Evolutionary conservation across 371 early-diverging fungal species (phyloP).

Genomic region (Capillidium rhysosporum): DNA sequence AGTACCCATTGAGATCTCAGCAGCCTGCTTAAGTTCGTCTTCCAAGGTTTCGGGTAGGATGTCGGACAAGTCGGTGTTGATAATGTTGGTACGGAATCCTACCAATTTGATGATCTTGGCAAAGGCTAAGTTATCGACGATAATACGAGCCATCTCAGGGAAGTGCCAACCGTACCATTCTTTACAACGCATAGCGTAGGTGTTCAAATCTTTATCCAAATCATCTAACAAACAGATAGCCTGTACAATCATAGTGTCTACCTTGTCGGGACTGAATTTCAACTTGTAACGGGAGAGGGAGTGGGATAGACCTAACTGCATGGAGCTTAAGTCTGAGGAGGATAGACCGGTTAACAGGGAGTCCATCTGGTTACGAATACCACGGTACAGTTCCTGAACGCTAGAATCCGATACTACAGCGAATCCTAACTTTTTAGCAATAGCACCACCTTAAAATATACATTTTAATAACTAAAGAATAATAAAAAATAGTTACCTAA

Average conservation of each 20-base stretch:
- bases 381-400: conserved; percentile 78
- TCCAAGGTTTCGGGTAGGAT: conserved; percentile 88
- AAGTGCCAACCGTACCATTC: conserved; percentile 98
- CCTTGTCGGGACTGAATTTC: conserved; percentile 83
- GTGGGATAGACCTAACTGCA: conserved; percentile 62
- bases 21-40: conserved; percentile 76
- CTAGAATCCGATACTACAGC: conserved; percentile 70
- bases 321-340: conserved; percentile 59
- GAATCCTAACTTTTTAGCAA: conserved; percentile 84
- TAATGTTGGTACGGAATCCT: conserved; percentile 62
- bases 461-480: neutral
- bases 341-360: conserved; percentile 44
- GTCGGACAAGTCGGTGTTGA: conserved; percentile 43
- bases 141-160: conserved; percentile 80
- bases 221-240: conserved; percentile 84
- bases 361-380: conserved; percentile 71
- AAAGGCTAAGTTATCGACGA: conserved; percentile 58
- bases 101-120: conserved; percentile 45
- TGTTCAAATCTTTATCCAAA: conserved; percentile 91
- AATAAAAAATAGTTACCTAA: conserved; percentile 35
- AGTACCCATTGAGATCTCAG: conserved; percentile 90
- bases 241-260: conserved; percentile 93
- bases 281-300: conserved; percentile 76
- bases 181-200: conserved; percentile 90
- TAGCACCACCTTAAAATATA: conserved; percentile 29